Percentiles rank a stretch among this genome's conserved stretches.
Conservation (phyloP, 352 stramenopile species). For the Phytophthora aleatoria region DNA sequence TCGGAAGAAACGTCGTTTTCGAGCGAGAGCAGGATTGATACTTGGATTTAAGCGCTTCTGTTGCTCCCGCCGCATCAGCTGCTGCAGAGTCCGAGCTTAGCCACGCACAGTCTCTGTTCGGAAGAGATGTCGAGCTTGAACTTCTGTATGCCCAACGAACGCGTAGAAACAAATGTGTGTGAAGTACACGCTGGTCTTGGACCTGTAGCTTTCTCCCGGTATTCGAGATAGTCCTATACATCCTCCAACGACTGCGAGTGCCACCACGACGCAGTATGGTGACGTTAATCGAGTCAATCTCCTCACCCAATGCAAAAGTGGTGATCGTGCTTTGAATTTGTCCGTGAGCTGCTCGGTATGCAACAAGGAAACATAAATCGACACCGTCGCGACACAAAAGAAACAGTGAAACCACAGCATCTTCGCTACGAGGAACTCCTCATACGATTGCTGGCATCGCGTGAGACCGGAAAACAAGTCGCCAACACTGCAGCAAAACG, state of each 20-base stretch:
- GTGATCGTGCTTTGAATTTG: not conserved
- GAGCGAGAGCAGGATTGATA: slow-evolving; percentile 10
- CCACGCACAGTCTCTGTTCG: slow-evolving; percentile 24
- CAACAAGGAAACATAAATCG: slow-evolving; percentile 21
- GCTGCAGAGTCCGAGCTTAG: slow-evolving; percentile 1
- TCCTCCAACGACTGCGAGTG: slow-evolving; percentile 4
- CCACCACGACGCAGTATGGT: slow-evolving; percentile 12
- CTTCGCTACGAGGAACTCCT: slow-evolving; percentile 24
- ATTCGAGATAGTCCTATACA: not conserved
- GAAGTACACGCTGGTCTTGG: slow-evolving; percentile 15
- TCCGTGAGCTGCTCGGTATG: slow-evolving; percentile 20
- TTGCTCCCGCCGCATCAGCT: not conserved
- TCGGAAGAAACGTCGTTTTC: slow-evolving; percentile 11
- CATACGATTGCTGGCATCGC: slow-evolving; percentile 7
- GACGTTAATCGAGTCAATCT: slow-evolving; percentile 4
- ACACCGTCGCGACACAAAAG: slow-evolving; percentile 18
- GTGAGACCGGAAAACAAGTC: slow-evolving; percentile 16
- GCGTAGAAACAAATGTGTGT: slow-evolving; percentile 16
- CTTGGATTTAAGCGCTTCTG: not conserved
- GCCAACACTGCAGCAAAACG: slow-evolving; percentile 11
- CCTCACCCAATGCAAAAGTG: slow-evolving; percentile 3
- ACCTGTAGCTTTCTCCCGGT: not conserved
- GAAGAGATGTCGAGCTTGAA: slow-evolving; percentile 22
- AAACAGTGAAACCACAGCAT: slow-evolving; percentile 33
- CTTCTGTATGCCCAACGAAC: slow-evolving; percentile 24